Conservation (phyloP, 2,329 filamentous ascomycete genomes). For the Fusarium acutatum region DNA sequence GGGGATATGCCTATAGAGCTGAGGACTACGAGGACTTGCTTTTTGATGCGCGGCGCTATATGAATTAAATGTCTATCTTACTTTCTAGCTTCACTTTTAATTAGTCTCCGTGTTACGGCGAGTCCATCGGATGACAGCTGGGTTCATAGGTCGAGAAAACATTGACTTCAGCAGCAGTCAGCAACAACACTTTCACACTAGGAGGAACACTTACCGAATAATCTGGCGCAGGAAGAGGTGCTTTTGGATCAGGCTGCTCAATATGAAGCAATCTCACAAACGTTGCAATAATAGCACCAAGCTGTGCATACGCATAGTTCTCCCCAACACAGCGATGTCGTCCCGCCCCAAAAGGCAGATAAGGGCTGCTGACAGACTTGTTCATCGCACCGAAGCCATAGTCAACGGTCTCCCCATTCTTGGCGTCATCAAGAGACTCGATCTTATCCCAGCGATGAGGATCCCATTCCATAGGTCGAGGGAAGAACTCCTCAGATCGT, state of each 20-base stretch:
- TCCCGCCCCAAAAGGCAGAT: slow-evolving; percentile 94
- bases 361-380: slow-evolving; percentile 88
- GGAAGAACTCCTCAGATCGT: slow-evolving; percentile 77
- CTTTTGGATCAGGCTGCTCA: slow-evolving; percentile 57
- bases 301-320: slow-evolving; percentile 92
- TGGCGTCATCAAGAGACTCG: slow-evolving; percentile 50
- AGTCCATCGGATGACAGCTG: slow-evolving; percentile 28
- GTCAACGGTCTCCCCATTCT: slow-evolving; percentile 79
- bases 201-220: slow-evolving; percentile 59
- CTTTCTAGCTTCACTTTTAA: fast-evolving
- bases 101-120: background rate
- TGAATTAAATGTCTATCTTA: fast-evolving
- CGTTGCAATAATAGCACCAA: slow-evolving; percentile 82
- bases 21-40: fast-evolving
- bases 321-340: slow-evolving; percentile 95
- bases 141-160: slow-evolving; percentile 38
- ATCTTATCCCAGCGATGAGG: slow-evolving; percentile 84
- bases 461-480: slow-evolving; percentile 82
- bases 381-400: slow-evolving; percentile 94
- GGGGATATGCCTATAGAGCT: fast-evolving
- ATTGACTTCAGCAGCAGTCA: slow-evolving; percentile 18
- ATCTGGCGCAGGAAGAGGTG: slow-evolving; percentile 68
- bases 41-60: fast-evolving
- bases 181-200: fast-evolving
- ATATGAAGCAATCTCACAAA: slow-evolving; percentile 83